Evolutionary conservation across 192 early-diverging fungal genomes (phyloP).

Genomic region (Mortierella alpina): DNA sequence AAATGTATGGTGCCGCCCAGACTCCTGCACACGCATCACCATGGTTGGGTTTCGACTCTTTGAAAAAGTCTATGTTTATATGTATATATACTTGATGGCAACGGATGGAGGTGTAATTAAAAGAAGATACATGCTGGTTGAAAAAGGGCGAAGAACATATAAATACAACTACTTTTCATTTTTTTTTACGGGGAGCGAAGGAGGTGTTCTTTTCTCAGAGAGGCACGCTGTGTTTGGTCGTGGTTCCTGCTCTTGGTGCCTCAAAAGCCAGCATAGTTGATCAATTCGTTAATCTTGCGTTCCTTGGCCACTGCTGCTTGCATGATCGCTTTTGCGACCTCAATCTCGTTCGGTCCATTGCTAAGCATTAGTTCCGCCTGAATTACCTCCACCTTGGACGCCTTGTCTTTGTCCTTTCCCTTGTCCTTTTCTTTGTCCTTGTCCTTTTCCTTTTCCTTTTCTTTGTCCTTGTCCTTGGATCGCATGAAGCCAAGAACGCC

Average conservation of each 20-base stretch:
- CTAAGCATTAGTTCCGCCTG: neutral
- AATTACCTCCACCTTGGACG: slow-evolving; percentile 11
- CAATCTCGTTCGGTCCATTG: slow-evolving; percentile 31
- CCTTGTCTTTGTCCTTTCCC: neutral
- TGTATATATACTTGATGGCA: neutral
- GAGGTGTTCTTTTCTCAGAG: neutral
- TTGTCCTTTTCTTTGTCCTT: no score
- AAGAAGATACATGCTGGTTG: neutral
- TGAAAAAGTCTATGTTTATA: no score
- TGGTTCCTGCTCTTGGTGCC: neutral
- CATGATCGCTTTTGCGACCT: slow-evolving; percentile 38
- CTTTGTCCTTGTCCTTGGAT: neutral
- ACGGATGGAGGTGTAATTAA: neutral
- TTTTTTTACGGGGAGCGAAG: neutral
- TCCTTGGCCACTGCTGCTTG: slow-evolving; percentile 38
- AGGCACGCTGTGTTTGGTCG: no score
- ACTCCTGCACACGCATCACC: no score
- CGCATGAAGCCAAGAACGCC: slow-evolving; percentile 25
- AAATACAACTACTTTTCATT: no score
- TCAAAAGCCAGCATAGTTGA: slow-evolving; percentile 44
- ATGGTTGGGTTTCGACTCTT: no score
- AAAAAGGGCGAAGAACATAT: no score
- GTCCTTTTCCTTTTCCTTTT: no score
- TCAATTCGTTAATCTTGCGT: slow-evolving; percentile 44
- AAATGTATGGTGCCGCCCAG: no score